A percentile compares a stretch with the other conserved stretches of the same genome.
These are phyloP conservation scores for Glycine latifolia DNA, from an alignment of 306 rosid species.

Conservation along the genomic window DNA sequence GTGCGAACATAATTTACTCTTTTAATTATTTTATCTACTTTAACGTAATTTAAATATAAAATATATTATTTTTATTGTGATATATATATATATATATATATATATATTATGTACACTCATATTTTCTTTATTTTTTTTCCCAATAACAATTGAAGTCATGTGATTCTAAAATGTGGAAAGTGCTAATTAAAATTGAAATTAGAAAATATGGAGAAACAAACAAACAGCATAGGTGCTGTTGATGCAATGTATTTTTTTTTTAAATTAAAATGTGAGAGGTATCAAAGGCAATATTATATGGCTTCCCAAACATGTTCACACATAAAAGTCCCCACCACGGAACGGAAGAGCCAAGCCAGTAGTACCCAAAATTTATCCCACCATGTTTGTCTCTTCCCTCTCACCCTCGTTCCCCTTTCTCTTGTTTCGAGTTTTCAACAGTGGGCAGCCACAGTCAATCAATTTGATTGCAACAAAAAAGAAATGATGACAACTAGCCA, in stretches of 20 bases:
- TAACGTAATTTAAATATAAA: no score
- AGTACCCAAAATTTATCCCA: conserved; percentile 53
- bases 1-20: no score
- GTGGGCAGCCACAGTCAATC: conserved; percentile 54
- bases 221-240: background rate
- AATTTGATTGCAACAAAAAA: conserved; percentile 50
- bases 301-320: conserved; percentile 54
- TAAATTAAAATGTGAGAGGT: conserved; percentile 11
- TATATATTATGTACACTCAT: no score
- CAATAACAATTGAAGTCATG: background rate
- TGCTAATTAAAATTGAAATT: background rate
- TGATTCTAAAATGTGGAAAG: conserved; percentile 27
- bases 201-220: conserved; percentile 8
- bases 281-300: conserved; percentile 31
- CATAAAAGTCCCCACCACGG: conserved; percentile 27
- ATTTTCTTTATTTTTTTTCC: no score
- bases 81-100: no score
- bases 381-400: conserved; percentile 3
- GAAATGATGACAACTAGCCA: conserved; percentile 62
- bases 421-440: conserved; percentile 61
- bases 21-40: no score
- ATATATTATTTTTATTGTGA: no score
- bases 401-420: conserved; percentile 39
- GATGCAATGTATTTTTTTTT: background rate
- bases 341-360: conserved; percentile 18